These are phyloP conservation scores for Leucocoprinus sp. DNA, from an alignment of 768 basidiomycete genomes.

Conservation along the genomic window DNA sequence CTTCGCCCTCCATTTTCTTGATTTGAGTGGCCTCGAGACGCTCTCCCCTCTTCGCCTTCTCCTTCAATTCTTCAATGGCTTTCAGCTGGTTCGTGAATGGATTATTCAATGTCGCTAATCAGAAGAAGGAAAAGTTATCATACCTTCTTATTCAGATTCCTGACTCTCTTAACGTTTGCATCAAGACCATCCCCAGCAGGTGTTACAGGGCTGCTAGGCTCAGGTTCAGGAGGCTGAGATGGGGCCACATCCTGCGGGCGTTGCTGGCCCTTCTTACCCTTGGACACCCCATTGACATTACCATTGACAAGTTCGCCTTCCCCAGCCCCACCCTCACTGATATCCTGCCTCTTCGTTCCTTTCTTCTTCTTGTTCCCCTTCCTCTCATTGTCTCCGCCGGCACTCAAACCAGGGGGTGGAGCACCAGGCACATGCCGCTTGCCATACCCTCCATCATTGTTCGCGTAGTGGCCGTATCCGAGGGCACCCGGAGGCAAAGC, in stretches of 20 bases:
- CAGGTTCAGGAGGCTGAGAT: slow-evolving; percentile 17
- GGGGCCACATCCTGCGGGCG: slow-evolving; percentile 15
- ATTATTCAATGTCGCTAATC: neutral
- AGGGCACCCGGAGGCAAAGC: slow-evolving; percentile 42
- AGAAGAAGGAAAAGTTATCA: slow-evolving; percentile 15
- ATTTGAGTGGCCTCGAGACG: slow-evolving; percentile 90
- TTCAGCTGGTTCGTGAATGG: slow-evolving; percentile 54
- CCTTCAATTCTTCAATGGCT: slow-evolving; percentile 98
- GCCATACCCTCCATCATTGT: slow-evolving; percentile 23
- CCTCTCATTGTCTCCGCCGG: slow-evolving; percentile 31
- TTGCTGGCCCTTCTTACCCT: slow-evolving; percentile 15
- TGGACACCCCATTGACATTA: slow-evolving; percentile 4
- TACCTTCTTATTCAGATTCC: slow-evolving; percentile 95
- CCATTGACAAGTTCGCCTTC: slow-evolving; percentile 24
- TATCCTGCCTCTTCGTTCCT: slow-evolving; percentile 29
- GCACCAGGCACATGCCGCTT: slow-evolving; percentile 74
- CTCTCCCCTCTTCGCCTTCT: slow-evolving; percentile 83
- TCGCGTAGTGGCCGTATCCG: slow-evolving; percentile 30
- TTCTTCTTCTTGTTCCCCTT: slow-evolving; percentile 57
- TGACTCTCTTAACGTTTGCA: slow-evolving; percentile 81
- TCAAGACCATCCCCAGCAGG: slow-evolving; percentile 60
- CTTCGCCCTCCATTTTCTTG: slow-evolving; percentile 94
- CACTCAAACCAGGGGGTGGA: slow-evolving; percentile 33
- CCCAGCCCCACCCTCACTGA: slow-evolving; percentile 35
- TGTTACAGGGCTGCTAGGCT: slow-evolving; percentile 37